phyloP scores from a whole-genome alignment of 2,329 filamentous ascomycete species.

The Colletotrichum ledebouriae region DNA sequence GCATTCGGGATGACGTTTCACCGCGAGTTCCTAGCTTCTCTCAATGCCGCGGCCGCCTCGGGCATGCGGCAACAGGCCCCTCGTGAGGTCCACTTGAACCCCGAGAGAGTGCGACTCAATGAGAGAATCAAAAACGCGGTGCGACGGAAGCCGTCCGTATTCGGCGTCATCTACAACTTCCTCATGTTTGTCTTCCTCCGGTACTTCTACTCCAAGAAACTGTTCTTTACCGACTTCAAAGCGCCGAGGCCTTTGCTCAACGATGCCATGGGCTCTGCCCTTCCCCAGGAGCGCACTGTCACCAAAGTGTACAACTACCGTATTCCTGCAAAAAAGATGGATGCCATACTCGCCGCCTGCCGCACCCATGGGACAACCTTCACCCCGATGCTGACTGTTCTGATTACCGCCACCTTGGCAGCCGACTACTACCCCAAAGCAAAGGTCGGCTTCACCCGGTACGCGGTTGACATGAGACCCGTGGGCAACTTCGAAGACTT shows the following conservation, averaged over 20 bases:
- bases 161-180: slow-evolving; percentile 34
- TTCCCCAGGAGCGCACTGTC: slow-evolving; percentile 5
- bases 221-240: slow-evolving; percentile 35
- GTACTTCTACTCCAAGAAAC: slow-evolving; percentile 35
- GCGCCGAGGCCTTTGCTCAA: slow-evolving; percentile 15
- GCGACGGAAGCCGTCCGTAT: slow-evolving; percentile 23
- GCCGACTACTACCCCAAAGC: slow-evolving; percentile 46
- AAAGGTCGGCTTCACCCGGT: slow-evolving; percentile 40
- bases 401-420: slow-evolving; percentile 40
- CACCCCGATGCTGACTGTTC: slow-evolving; percentile 44
- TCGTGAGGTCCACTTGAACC: slow-evolving; percentile 1
- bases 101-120: slow-evolving; percentile 18
- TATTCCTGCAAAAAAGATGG: slow-evolving; percentile 24
- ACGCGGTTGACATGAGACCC: slow-evolving; percentile 56
- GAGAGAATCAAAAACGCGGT: slow-evolving; percentile 9
- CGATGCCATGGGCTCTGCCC: slow-evolving; percentile 5
- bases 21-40: slow-evolving; percentile 30
- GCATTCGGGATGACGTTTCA: slow-evolving; percentile 36
- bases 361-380: slow-evolving; percentile 44
- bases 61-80: background rate
- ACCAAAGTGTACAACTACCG: slow-evolving; percentile 33
- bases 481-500: slow-evolving; percentile 14
- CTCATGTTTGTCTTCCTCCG: slow-evolving; percentile 30
- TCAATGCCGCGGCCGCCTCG: slow-evolving; percentile 22
- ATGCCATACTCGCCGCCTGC: slow-evolving; percentile 41